Base-by-base conservation (phyloP, 2,329 filamentous ascomycete species). In the Huntiella decipiens region DNA sequence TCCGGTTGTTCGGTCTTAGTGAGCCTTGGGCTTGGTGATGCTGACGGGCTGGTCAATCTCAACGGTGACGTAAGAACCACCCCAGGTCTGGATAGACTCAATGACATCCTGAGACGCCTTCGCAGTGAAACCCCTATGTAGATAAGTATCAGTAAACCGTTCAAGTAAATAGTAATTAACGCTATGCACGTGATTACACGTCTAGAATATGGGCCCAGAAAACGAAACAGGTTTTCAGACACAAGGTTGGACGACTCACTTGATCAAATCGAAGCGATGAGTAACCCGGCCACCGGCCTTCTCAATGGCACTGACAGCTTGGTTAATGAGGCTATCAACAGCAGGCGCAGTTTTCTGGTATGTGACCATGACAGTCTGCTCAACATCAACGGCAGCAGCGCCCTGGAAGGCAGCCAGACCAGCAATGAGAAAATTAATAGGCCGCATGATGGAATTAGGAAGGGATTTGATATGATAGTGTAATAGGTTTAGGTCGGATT, bases 41-140 rank as follows among this genome's bases (percentile, higher is more conserved):
- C 72, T 66, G 43, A 91, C 71, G 19, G 78, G 62, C 56, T 80
- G 66, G 56, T 94, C 85, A 55, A 87, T 77, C 61, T 94, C 86
- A 51, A 95, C 74, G 50, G 64, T 59, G 15, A 58, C 53, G 38
- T 68, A 59, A 31, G 63, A 59, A 46, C 66, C 64, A 49, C 76
- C 75, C 63, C 73, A 67, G 1, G 73, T 64, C 53, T 78, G 71
- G 28, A 94, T 71, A 4, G 68, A 68, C 49, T 83, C 69, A 47
- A 93, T 67, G 15, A 77, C 71, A 54, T 76, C 74, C 48, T 74
- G 73, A 1, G 84, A 77, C 32, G 79, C 78, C 52, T 79, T 75
- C 44, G 79, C 81, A 31, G 83, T 74, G 58, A 92, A 91, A 40
- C 79, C 84, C 64, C 82, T 91, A 43, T 11, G 7, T 34, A 7